phyloP scores from a whole-genome alignment of 257 asterid genomes.

The Penstemon barbatus region DNA sequence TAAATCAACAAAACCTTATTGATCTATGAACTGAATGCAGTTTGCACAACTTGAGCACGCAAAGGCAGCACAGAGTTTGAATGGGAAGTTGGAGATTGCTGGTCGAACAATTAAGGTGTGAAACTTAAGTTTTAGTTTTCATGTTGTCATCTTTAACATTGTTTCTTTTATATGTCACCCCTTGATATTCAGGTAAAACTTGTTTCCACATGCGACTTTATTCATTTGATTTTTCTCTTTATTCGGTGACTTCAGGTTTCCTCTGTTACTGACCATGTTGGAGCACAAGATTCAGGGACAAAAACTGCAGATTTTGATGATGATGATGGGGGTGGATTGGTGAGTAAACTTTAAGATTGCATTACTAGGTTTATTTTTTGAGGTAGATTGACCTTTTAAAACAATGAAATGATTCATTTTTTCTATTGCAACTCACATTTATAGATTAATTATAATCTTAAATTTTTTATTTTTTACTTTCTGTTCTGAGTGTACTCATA shows the following conservation, averaged over 20 bases:
- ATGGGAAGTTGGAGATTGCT: conserved; percentile 93
- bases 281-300: conserved; percentile 81
- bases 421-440: neutral
- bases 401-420: neutral
- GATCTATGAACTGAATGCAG: conserved; percentile 39
- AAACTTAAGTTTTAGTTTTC: conserved; percentile 8
- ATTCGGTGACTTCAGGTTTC: conserved; percentile 65
- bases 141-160: conserved; percentile 15
- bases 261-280: conserved; percentile 86
- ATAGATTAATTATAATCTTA: neutral
- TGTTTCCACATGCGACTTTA: neutral
- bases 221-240: conserved; percentile 4
- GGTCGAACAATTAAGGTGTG: conserved; percentile 92
- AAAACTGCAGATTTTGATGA: conserved; percentile 99
- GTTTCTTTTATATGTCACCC: neutral
- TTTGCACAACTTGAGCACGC: conserved; percentile 91
- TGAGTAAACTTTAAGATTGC: conserved; percentile 41
- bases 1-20: conserved; percentile 1
- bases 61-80: conserved; percentile 90
- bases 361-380: conserved; percentile 11
- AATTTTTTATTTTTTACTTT: neutral
- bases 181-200: neutral
- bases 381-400: no score
- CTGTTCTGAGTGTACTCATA: conserved; percentile 6
- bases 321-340: conserved; percentile 99